Base-by-base conservation (phyloP, 192 early-diverging fungal genomes). In the Entomortierella chlamydospora region DNA sequence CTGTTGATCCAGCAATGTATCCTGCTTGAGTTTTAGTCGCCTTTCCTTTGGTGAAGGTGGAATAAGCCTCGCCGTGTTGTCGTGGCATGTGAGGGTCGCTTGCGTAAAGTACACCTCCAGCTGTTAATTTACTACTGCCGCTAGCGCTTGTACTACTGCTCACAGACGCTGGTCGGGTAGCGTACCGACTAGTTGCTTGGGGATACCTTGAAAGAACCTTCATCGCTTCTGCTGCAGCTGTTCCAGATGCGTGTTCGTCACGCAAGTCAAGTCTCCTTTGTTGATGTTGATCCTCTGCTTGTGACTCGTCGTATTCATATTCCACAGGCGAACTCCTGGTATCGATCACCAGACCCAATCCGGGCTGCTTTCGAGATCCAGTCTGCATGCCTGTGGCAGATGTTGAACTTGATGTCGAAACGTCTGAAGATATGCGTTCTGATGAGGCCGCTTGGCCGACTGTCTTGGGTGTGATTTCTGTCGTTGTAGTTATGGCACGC, bases 171-270 rank as follows among this genome's bases (percentile, higher is more conserved):
- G 33, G 39, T 43, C 50, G 26, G 10, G 28, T 43, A 17, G 30
- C 34, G 43, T 64, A 79, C 17, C 68, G 68, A 22, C 58, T 64
- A 1, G 76, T 79, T 0, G 76, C 76, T 25, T 79, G 76, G n/a
- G 76, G 76, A 28, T 79, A 79, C 22, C 47, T 70, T 17, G 68
- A 61, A 3, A 79, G 57, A 2, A 79, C 76, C 26, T 66, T n/a
- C 63, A 65, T 79, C 22, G 76, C 76, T 15, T 79, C 63, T 30
- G 56, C 76, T 8, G 42, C 76, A 7, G 68, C 76, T 39, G 47
- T 54, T 23, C 50, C 76, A 29, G 76, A 79, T 12, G 67, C 67
- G 8, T 60, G 41, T n/a, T 56, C 30, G 23, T 70, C 62, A 7
- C 68, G 61, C 9, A 79, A 18, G 34, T 70, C 67, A 12, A 25